A percentile compares a stretch with the other conserved stretches of the same genome.
Evolutionary conservation across 2,329 filamentous ascomycete genomes (phyloP).

Genomic region (Penicillium sp.): DNA sequence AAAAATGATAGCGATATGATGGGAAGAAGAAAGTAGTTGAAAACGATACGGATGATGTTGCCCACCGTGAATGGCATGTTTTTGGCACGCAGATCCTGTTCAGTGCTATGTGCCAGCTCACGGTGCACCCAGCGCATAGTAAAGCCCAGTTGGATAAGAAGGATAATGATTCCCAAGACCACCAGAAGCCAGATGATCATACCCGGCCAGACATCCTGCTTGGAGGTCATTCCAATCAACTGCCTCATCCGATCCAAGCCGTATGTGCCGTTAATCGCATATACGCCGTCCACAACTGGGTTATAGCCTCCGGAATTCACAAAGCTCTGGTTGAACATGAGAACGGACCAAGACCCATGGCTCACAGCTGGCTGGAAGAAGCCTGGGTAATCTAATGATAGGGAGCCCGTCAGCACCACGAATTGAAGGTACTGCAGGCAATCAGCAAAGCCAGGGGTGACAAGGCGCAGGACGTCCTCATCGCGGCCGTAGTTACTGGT

Average conservation of each 20-base stretch:
- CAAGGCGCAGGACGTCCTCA: slow-evolving; percentile 82
- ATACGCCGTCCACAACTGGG: slow-evolving; percentile 80
- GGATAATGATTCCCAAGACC: slow-evolving; percentile 66
- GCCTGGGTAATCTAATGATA: slow-evolving; percentile 86
- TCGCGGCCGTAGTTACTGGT: slow-evolving; percentile 97
- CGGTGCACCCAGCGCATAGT: slow-evolving; percentile 73
- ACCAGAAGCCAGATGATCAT: slow-evolving; percentile 89
- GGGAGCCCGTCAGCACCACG: slow-evolving; percentile 77
- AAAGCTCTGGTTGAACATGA: slow-evolving; percentile 93
- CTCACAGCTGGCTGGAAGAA: slow-evolving; percentile 92
- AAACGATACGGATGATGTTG: slow-evolving; percentile 78
- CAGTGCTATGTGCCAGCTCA: slow-evolving; percentile 66
- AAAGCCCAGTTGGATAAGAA: slow-evolving; percentile 76
- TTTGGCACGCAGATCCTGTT: slow-evolving; percentile 87
- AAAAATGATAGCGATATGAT: slow-evolving; percentile 85
- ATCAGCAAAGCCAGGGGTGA: slow-evolving; percentile 94
- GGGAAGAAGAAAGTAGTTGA: slow-evolving; percentile 89
- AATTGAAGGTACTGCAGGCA: slow-evolving; percentile 98
- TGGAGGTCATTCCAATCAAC: slow-evolving; percentile 73
- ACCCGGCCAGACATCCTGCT: slow-evolving; percentile 84
- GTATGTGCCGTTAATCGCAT: slow-evolving; percentile 72
- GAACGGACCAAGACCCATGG: slow-evolving; percentile 79
- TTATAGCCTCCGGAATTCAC: slow-evolving; percentile 67
- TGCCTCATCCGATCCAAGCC: slow-evolving; percentile 79
- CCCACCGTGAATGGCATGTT: slow-evolving; percentile 84